These are phyloP conservation scores for Primulina huaijiensis DNA, from an alignment of 257 asterid genomes.

Conservation along the genomic window DNA sequence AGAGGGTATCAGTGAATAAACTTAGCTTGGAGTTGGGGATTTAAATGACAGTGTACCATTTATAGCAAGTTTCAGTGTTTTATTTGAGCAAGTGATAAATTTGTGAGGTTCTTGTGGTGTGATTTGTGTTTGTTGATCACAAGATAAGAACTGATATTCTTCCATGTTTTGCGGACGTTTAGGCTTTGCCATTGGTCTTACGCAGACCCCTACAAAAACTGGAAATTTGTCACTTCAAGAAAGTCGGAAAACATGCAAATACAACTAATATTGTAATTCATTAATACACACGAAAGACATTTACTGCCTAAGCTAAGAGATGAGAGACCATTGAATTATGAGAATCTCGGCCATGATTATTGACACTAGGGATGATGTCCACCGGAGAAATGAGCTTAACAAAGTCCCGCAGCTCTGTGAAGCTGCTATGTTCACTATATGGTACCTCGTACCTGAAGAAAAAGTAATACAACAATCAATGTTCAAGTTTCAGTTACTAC, in stretches of 20 bases:
- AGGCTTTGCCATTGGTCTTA: background rate
- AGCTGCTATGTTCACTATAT: constrained; percentile 93
- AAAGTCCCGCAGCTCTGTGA: constrained; percentile 75
- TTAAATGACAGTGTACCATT: background rate
- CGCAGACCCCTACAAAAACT: too few species aligned
- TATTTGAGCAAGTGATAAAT: background rate
- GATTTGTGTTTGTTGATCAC: constrained; percentile 24
- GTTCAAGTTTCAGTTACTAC: background rate
- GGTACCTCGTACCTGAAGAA: constrained; percentile 88
- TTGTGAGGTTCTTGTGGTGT: constrained; percentile 28
- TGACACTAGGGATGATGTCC: constrained; percentile 81
- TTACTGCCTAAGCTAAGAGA: constrained; percentile 44
- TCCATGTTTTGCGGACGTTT: background rate
- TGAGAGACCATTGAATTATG: constrained; percentile 67
- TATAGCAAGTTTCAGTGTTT: constrained; percentile 12
- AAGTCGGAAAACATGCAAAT: background rate
- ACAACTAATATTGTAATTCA: background rate
- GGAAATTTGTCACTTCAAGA: background rate
- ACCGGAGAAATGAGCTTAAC: constrained; percentile 72
- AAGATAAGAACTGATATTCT: background rate
- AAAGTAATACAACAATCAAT: background rate
- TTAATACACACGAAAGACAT: background rate
- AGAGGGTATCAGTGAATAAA: background rate
- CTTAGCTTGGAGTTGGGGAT: background rate
- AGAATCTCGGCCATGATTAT: constrained; percentile 73